A percentile compares a stretch with the other conserved stretches of the same genome.
Conservation (phyloP, 176 grass and related monocot genomes). For the Paspalum notatum region DNA sequence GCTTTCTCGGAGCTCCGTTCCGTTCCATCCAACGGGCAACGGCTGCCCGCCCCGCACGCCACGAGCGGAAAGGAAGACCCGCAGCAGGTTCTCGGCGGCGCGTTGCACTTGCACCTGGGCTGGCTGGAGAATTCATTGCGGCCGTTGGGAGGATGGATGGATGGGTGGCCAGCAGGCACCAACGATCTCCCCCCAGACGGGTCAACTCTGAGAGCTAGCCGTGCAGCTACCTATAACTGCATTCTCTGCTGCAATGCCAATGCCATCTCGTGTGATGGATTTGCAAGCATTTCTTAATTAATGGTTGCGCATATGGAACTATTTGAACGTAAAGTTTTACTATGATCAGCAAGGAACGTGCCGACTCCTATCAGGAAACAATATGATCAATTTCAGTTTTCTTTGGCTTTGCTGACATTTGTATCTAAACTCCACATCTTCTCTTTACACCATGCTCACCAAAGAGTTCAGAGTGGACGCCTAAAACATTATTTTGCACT, state of each 20-base stretch:
- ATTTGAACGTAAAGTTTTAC: background rate
- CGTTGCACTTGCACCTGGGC: too few relatives aligned
- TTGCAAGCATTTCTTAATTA: too few relatives aligned
- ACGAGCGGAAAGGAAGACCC: background rate
- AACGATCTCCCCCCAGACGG: background rate
- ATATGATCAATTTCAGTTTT: too few relatives aligned
- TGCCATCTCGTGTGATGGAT: background rate
- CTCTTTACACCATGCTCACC: too few relatives aligned
- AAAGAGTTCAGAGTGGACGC: too few relatives aligned
- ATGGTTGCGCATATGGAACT: background rate
- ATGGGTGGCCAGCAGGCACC: slow-evolving; percentile 33
- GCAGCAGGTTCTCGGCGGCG: background rate
- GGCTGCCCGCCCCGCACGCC: background rate
- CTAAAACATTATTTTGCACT: too few relatives aligned
- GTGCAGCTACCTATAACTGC: background rate
- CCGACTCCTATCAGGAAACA: too few relatives aligned
- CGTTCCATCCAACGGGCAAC: background rate
- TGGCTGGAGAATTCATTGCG: slow-evolving; percentile 27
- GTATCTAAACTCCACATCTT: too few relatives aligned
- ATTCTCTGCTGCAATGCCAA: background rate
- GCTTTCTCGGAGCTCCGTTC: background rate
- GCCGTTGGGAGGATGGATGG: slow-evolving; percentile 6
- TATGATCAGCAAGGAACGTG: background rate
- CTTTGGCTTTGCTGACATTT: too few relatives aligned
- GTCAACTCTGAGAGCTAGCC: background rate